Evolutionary conservation across 495 filamentous ascomycete species (phyloP).

Genomic region (Tetracladium setigerum): DNA sequence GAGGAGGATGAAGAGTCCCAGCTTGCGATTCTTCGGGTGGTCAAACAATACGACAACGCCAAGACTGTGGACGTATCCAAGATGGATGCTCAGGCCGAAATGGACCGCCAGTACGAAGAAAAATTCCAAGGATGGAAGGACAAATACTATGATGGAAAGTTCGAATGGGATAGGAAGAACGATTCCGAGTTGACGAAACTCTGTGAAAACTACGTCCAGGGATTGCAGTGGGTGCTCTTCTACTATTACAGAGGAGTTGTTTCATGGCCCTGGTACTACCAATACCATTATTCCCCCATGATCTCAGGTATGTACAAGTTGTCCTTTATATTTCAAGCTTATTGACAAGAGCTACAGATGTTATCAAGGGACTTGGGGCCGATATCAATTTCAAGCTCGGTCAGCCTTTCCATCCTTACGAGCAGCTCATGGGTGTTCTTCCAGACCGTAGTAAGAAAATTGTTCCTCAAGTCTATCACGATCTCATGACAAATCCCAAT

Average conservation of each 20-base stretch:
- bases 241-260: conserved; percentile 97
- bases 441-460: conserved; percentile 96
- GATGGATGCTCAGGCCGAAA: conserved; percentile 66
- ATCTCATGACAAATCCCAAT: conserved; percentile 80
- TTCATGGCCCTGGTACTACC: conserved; percentile 98
- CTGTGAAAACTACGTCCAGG: conserved; percentile 95
- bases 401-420: conserved; percentile 87
- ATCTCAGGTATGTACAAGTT: conserved; percentile 58
- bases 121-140: conserved; percentile 91
- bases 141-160: conserved; percentile 84
- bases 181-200: conserved; percentile 75
- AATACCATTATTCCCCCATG: conserved; percentile 96
- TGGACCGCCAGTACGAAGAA: conserved; percentile 75
- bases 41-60: conserved; percentile 85
- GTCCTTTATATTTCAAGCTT: background rate
- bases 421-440: conserved; percentile 97
- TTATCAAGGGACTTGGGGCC: conserved; percentile 79
- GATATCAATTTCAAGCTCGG: conserved; percentile 89
- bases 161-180: conserved; percentile 80
- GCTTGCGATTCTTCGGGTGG: conserved; percentile 71
- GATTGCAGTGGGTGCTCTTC: conserved; percentile 94
- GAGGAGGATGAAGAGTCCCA: conserved; percentile 83
- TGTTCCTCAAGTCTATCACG: conserved; percentile 79
- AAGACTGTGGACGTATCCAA: conserved; percentile 72
- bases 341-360: conserved; percentile 45